These are phyloP conservation scores for Isochrysis galbana DNA, from an alignment of 78 protist species.

Conservation along the genomic window DNA sequence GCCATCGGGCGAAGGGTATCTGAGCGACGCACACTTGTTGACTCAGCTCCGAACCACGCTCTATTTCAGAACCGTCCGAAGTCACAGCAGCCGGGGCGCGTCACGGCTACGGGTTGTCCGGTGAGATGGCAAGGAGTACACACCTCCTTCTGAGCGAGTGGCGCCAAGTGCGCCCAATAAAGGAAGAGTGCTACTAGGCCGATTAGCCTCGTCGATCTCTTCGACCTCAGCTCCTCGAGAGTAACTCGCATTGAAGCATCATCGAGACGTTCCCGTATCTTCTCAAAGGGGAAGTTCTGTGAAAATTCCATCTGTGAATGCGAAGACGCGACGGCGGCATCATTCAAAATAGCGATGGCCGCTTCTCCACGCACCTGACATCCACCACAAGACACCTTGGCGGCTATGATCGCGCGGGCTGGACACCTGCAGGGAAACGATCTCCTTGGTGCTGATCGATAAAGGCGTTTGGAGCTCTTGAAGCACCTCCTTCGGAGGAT, in stretches of 20 bases:
- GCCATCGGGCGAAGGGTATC: too few species aligned
- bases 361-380: too few species aligned
- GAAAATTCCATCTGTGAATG: background rate
- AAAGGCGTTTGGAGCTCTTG: background rate
- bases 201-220: background rate
- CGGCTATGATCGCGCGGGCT: background rate
- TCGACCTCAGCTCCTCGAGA: background rate
- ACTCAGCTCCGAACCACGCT: too few species aligned
- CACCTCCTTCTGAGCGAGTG: too few species aligned
- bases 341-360: too few species aligned
- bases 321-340: too few species aligned
- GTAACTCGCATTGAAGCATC: background rate
- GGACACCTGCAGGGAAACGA: background rate
- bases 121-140: too few species aligned
- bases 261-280: background rate
- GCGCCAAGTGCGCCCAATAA: background rate
- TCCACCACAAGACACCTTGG: background rate
- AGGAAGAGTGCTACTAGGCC: background rate
- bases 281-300: background rate
- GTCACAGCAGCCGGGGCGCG: too few species aligned
- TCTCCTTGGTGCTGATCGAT: background rate
- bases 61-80: too few species aligned
- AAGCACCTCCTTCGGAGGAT: background rate
- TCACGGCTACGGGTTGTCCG: too few species aligned
- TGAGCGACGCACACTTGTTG: too few species aligned